Base-by-base conservation (phyloP, 1,284 basidiomycete genomes). In the Cryptococcus deneoformans region DNA sequence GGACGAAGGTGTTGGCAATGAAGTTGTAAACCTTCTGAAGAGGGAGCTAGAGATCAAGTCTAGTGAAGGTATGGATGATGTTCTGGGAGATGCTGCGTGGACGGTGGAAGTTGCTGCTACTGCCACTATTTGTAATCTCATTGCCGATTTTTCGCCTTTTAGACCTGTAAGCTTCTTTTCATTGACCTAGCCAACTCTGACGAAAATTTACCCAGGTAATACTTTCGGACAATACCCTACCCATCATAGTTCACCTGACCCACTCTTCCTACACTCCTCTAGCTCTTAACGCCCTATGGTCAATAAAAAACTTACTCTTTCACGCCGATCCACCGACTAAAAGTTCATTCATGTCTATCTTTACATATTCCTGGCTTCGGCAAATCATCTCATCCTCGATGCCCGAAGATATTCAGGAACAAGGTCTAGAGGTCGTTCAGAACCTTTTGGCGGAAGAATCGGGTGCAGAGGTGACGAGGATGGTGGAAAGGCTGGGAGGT, bases 141-240 rank as follows among this genome's bases (percentile, higher is more conserved):
- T 94, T 3, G 87, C 86, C 55, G 89, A 93, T 58, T 92, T 90
- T 72, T 92, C 90, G 12, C 92, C 92, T 5, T 73, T 94, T 63
- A 81, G 86, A 58, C 75, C 80, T 54, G 88, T 89, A 61, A 67
- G 86, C 80, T 2, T 49, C 9, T 36, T 38, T 20, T 14, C 12
- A 35, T 8, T 16, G 2, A 12, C 48, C 24, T 48, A 38, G 20
- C 11, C 12, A 5, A 9, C 36, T n/a, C 49, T 50, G 36, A 40
- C 37, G 16, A 29, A 7, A 36, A 35, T 47, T 53, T 59, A 51
- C 53, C 53, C 65, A 86, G 86, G 80, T 79, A 6, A 79, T 87
- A 56, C 72, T 92, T 12, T 81, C 84, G 34, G 79, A 85, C 56
- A 87, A 87, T 0, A 79, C 88, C 0, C 79, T 92, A 48, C 76